Evolutionary conservation across 139 green algal genomes (phyloP).

Genomic region (Edaphochlamys debaryana): DNA sequence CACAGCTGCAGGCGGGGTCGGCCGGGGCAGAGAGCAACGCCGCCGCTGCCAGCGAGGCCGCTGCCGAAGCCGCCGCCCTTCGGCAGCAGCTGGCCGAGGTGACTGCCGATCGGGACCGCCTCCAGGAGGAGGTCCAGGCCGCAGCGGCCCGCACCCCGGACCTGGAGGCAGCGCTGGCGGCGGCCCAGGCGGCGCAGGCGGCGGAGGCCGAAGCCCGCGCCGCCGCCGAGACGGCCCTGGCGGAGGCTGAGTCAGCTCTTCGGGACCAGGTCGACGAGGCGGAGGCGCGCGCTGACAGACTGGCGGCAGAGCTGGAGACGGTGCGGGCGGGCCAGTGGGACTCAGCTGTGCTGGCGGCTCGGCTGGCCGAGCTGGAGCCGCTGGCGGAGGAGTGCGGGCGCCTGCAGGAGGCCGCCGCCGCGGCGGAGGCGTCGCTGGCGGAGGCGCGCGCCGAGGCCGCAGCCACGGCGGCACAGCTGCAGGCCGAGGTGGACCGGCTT

Average conservation of each 20-base stretch:
- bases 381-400: no score
- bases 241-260: slow-evolving; percentile 8
- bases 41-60: background rate
- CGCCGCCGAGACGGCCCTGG: background rate
- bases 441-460: background rate
- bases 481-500: background rate
- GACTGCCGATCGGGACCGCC: background rate
- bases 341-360: background rate
- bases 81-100: slow-evolving; percentile 1
- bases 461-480: background rate
- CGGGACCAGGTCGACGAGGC: background rate
- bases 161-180: background rate
- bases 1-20: background rate
- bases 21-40: background rate
- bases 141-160: background rate
- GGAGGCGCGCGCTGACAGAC: background rate
- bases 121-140: background rate
- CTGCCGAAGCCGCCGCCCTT: no score
- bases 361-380: background rate
- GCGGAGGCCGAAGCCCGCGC: background rate
- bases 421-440: background rate
- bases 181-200: background rate
- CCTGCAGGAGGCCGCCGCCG: no score
- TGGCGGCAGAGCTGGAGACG: background rate
- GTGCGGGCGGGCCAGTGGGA: no score